phyloP scores from a whole-genome alignment of 2,329 filamentous ascomycete species.

The Helotiales sp. region DNA sequence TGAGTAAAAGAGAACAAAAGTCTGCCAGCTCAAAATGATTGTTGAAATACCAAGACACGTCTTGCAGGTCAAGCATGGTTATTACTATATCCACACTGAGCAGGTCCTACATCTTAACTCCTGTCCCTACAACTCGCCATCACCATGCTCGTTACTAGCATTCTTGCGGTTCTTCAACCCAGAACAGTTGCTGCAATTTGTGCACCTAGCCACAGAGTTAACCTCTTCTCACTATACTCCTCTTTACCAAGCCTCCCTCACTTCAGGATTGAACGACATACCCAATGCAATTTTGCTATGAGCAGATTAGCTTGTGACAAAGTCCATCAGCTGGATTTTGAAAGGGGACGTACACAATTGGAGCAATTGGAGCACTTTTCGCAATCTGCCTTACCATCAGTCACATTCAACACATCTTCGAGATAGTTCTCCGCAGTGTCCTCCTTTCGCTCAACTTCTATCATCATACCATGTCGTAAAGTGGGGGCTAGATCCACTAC shows the following conservation, averaged over 20 bases:
- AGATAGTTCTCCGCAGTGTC: background rate
- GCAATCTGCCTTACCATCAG: background rate
- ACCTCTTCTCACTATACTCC: background rate
- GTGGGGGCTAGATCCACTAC: background rate
- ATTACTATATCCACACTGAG: no score
- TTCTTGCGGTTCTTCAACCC: constrained; percentile 2
- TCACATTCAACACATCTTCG: background rate
- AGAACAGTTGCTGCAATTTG: constrained; percentile 1
- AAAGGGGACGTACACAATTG: constrained; percentile 1
- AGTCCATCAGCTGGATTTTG: background rate
- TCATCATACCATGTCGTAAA: background rate
- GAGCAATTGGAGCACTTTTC: background rate
- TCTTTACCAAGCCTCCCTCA: background rate
- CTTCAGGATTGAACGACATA: background rate
- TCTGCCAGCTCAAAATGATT: no score
- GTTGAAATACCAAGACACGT: no score
- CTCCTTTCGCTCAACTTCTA: background rate
- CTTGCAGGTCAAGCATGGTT: no score
- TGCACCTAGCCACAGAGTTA: background rate
- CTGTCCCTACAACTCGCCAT: background rate
- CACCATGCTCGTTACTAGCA: constrained; percentile 6
- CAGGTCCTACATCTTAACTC: no score
- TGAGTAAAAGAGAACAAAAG: no score
- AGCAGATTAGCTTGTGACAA: background rate
- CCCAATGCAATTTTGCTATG: background rate